A percentile compares a stretch with the other conserved stretches of the same genome.
Evolutionary conservation across 495 filamentous ascomycete genomes (phyloP).

Genomic region (Penicillium samsonianum): DNA sequence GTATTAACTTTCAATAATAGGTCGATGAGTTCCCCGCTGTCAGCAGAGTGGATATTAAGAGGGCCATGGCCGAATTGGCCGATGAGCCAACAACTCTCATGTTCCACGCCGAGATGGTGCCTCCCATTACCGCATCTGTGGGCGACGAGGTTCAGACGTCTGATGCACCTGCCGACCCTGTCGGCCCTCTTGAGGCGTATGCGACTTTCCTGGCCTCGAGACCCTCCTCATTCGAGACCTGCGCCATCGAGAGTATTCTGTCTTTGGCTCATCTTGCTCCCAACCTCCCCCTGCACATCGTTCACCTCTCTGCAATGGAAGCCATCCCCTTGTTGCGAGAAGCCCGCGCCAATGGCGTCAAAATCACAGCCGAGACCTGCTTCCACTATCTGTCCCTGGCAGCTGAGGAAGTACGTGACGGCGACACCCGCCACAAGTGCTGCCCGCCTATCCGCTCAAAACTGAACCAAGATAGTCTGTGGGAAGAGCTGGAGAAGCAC

Average conservation of each 20-base stretch:
- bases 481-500: conserved; percentile 70
- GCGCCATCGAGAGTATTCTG: conserved; percentile 84
- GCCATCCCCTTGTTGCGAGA: conserved; percentile 85
- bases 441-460: conserved; percentile 90
- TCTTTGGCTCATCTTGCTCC: conserved; percentile 79
- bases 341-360: conserved; percentile 75
- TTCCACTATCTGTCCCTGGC: conserved; percentile 96
- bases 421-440: conserved; percentile 96
- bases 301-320: conserved; percentile 90
- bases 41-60: conserved; percentile 71
- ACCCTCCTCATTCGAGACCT: conserved; percentile 87
- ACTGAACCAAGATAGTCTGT: conserved; percentile 83
- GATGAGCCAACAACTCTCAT: conserved; percentile 83
- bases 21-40: conserved; percentile 96
- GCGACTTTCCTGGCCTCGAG: conserved; percentile 90
- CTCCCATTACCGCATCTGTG: conserved; percentile 78
- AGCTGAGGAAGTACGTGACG: conserved; percentile 80
- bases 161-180: conserved; percentile 68
- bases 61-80: conserved; percentile 76
- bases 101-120: conserved; percentile 99
- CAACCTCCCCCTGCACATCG: conserved; percentile 85
- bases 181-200: conserved; percentile 78
- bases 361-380: conserved; percentile 96
- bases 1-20: conserved; percentile 41
- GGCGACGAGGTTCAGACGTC: conserved; percentile 76